Percentiles rank a stretch among this genome's conserved stretches.
phyloP scores from a whole-genome alignment of 73 alveolate genomes.

The Tetrahymena malaccensis region DNA sequence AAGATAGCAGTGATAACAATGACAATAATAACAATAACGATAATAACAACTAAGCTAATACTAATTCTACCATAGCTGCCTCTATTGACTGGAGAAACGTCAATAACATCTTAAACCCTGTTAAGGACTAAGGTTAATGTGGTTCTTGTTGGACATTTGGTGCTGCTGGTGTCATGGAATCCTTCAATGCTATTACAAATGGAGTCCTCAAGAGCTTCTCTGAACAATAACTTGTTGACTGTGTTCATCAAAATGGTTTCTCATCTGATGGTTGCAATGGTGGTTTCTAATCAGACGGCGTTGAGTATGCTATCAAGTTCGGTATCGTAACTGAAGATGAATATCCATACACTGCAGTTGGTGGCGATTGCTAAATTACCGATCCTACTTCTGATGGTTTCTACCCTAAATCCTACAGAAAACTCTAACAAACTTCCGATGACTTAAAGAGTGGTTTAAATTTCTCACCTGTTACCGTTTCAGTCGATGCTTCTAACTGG shows the following conservation, averaged over 20 bases:
- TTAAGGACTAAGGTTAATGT: slow-evolving; percentile 77
- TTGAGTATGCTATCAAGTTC: slow-evolving; percentile 46
- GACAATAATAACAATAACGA: background rate
- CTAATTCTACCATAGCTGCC: background rate
- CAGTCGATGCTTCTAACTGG: slow-evolving; percentile 68
- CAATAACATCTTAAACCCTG: slow-evolving; percentile 11
- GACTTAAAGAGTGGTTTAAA: background rate
- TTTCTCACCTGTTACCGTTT: slow-evolving; percentile 38
- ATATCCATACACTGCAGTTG: slow-evolving; percentile 60
- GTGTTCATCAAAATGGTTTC: slow-evolving; percentile 49
- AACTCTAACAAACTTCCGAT: background rate
- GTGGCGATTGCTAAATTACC: slow-evolving; percentile 31
- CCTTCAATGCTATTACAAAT: slow-evolving; percentile 31
- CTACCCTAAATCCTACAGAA: background rate
- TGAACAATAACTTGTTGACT: slow-evolving; percentile 74
- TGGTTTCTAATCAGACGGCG: slow-evolving; percentile 56
- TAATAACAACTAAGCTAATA: background rate
- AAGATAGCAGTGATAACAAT: background rate
- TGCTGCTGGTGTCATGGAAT: slow-evolving; percentile 84
- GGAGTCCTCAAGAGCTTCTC: slow-evolving; percentile 46
- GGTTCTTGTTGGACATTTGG: slow-evolving; percentile 85
- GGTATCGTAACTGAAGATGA: slow-evolving; percentile 40
- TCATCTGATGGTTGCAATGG: slow-evolving; percentile 66
- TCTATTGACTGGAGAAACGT: slow-evolving; percentile 23
- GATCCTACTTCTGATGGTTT: slow-evolving; percentile 8